phyloP scores from a whole-genome alignment of 169 alveolate species.

The Theileria annulata region DNA sequence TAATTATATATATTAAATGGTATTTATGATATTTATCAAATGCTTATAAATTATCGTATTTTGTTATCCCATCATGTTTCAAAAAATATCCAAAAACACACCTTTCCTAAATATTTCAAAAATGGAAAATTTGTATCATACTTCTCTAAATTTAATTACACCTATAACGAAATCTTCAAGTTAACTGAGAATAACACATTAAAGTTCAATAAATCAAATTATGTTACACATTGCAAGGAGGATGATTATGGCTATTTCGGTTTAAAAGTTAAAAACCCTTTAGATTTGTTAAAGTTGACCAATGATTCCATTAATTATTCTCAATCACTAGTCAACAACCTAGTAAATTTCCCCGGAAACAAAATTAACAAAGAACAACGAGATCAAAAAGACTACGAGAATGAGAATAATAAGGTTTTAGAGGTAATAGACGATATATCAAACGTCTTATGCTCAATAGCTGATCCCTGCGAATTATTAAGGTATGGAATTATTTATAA shows the following conservation, averaged over 20 bases:
- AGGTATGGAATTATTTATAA: conserved; percentile 8
- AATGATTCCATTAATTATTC: conserved; percentile 26
- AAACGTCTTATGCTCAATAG: conserved; percentile 71
- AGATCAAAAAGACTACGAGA: background rate
- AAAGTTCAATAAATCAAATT: background rate
- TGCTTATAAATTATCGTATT: conserved; percentile 23
- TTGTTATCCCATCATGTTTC: conserved; percentile 34
- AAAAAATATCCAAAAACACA: conserved; percentile 41
- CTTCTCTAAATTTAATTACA: conserved; percentile 37
- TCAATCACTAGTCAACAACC: conserved; percentile 2
- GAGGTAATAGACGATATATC: conserved; percentile 74
- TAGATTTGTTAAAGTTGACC: conserved; percentile 24
- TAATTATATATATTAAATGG: conserved; percentile 32
- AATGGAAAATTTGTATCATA: conserved; percentile 33
- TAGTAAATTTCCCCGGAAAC: background rate
- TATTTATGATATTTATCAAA: conserved; percentile 43
- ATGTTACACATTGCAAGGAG: background rate
- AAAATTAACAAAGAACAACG: background rate
- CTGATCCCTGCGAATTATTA: conserved; percentile 73
- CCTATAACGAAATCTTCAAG: conserved; percentile 30
- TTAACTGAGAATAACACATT: conserved; percentile 31
- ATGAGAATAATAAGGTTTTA: conserved; percentile 32
- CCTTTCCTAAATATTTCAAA: conserved; percentile 24
- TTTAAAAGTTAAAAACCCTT: conserved; percentile 24
- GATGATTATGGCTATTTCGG: conserved; percentile 8